These are phyloP conservation scores for Colletotrichum gigasporum DNA, from an alignment of 2,329 filamentous ascomycete species.

Conservation along the genomic window DNA sequence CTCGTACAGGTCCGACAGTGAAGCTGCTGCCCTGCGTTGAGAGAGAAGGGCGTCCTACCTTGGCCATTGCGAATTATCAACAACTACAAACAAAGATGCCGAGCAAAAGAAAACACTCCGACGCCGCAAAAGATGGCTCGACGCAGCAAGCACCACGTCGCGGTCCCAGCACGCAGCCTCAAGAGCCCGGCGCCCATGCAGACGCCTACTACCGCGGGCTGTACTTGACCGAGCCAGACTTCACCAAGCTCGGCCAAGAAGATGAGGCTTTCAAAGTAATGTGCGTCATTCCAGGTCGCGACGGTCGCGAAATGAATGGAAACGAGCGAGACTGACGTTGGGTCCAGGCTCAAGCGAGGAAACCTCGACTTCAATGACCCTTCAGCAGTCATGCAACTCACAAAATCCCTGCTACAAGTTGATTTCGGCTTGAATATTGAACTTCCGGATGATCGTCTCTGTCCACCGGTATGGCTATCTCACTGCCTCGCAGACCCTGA, in stretches of 20 bases:
- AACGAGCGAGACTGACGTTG: no score
- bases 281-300: constrained; percentile 39
- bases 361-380: constrained; percentile 86
- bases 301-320: no score
- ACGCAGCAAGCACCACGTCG: neutral
- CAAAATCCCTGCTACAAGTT: constrained; percentile 77
- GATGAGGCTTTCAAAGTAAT: constrained; percentile 53
- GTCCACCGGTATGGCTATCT: constrained; percentile 75
- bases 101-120: neutral
- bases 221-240: constrained; percentile 53
- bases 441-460: constrained; percentile 81
- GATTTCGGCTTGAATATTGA: constrained; percentile 80
- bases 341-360: constrained; percentile 46
- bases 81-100: neutral
- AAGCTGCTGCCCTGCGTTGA: no score
- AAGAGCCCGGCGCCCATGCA: constrained; percentile 15
- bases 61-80: neutral
- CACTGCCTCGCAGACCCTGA: neutral
- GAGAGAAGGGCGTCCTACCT: no score
- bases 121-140: neutral
- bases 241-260: constrained; percentile 50
- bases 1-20: no score
- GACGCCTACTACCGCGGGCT: constrained; percentile 42
- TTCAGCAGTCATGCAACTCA: constrained; percentile 79
- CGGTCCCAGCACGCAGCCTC: neutral